phyloP scores from a whole-genome alignment of 768 basidiomycete genomes.

The Tylopilus sp. region DNA sequence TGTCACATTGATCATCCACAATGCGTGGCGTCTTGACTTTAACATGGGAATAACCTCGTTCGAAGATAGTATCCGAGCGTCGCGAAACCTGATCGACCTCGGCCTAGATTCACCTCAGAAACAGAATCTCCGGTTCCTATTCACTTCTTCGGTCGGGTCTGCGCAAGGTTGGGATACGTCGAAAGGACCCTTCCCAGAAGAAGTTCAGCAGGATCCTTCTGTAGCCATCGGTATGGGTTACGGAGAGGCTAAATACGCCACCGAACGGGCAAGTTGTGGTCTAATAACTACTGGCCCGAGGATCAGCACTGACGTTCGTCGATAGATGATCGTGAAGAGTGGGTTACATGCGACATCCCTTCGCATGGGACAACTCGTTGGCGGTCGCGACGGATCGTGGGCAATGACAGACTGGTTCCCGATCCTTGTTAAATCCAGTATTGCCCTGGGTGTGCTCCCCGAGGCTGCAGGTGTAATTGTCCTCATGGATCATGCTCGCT shows the following conservation, averaged over 20 bases:
- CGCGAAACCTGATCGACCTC: neutral
- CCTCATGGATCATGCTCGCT: too few relatives aligned
- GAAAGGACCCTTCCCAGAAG: neutral
- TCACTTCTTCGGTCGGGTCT: neutral
- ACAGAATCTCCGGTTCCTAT: neutral
- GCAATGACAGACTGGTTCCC: neutral
- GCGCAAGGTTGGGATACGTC: neutral
- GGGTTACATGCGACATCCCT: neutral
- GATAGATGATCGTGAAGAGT: neutral
- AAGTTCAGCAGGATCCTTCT: neutral
- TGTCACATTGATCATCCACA: slow-evolving; percentile 30
- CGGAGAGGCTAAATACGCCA: neutral
- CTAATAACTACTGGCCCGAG: too few relatives aligned
- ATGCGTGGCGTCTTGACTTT: slow-evolving; percentile 35
- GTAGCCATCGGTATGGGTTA: neutral
- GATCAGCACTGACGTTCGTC: too few relatives aligned
- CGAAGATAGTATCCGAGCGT: slow-evolving; percentile 15
- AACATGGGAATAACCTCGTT: slow-evolving; percentile 15
- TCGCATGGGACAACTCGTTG: neutral
- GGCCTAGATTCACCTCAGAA: too few relatives aligned
- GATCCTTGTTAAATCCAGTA: neutral
- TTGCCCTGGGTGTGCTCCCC: neutral
- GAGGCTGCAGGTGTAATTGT: neutral
- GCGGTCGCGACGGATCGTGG: neutral
- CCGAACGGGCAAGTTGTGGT: neutral